A percentile compares a stretch with the other conserved stretches of the same genome.
Conservation (phyloP, 495 filamentous ascomycete genomes). For the Rusavskia elegans region DNA sequence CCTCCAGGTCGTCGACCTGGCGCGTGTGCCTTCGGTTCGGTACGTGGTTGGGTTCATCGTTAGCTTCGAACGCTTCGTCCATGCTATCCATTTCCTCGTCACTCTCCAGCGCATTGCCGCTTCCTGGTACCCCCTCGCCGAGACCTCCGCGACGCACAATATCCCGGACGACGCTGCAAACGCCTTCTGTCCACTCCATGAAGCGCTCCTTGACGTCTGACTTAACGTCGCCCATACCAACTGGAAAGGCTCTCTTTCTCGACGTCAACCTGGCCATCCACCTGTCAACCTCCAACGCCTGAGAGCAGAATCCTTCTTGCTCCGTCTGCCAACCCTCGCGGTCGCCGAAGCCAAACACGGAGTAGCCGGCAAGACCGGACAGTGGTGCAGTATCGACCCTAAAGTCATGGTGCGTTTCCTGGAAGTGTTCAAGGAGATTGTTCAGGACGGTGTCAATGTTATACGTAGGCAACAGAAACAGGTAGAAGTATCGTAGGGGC, state of each 20-base stretch:
- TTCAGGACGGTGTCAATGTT: constrained; percentile 82
- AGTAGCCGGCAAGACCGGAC: constrained; percentile 62
- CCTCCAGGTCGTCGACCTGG: constrained; percentile 63
- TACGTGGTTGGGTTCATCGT: constrained; percentile 14
- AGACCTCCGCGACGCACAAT: constrained; percentile 43
- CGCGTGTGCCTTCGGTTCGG: constrained; percentile 25
- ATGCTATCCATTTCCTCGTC: constrained; percentile 51
- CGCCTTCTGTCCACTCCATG: constrained; percentile 59
- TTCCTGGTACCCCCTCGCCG: constrained; percentile 67
- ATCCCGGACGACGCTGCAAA: constrained; percentile 56
- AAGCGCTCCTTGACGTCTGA: constrained; percentile 46
- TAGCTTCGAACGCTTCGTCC: constrained; percentile 19
- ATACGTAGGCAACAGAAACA: constrained; percentile 71
- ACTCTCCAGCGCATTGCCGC: constrained; percentile 69
- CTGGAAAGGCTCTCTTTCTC: constrained; percentile 61
- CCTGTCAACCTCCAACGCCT: constrained; percentile 75
- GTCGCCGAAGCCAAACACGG: constrained; percentile 89
- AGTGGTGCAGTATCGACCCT: constrained; percentile 82
- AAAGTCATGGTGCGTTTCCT: constrained; percentile 91
- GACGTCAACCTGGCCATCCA: constrained; percentile 91
- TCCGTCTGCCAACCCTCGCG: constrained; percentile 80
- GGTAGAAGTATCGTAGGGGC: constrained; percentile 54
- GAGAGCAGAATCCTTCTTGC: constrained; percentile 79
- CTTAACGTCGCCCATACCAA: constrained; percentile 80
- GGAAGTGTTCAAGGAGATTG: constrained; percentile 64